phyloP scores from a whole-genome alignment of 306 rosid genomes.

The Mimosa bimucronata region DNA sequence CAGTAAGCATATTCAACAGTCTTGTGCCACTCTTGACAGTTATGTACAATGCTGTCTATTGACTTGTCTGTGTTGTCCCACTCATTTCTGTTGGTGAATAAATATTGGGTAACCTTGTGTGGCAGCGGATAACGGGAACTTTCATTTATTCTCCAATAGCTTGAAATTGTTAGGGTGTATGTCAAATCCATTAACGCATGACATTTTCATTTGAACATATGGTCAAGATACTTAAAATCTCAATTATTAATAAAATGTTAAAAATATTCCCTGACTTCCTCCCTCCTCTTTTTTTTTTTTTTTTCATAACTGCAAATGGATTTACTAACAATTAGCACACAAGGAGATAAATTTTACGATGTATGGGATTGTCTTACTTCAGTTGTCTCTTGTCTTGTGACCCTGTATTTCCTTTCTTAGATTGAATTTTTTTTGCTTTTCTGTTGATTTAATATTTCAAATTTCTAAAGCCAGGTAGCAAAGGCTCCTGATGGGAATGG shows the following conservation, averaged over 20 bases:
- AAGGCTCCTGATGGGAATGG: constrained; percentile 99
- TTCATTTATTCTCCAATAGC: background rate
- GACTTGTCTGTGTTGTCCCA: background rate
- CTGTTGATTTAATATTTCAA: constrained; percentile 39
- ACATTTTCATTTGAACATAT: background rate
- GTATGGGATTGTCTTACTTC: constrained; percentile 14
- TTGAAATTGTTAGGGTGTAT: background rate
- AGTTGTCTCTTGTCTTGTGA: constrained; percentile 22
- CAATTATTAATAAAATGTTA: background rate
- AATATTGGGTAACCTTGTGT: background rate
- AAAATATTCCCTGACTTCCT: constrained; percentile 12
- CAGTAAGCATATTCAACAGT: background rate
- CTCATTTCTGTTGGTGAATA: background rate
- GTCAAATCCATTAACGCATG: background rate
- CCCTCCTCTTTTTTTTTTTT: background rate
- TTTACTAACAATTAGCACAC: constrained; percentile 18
- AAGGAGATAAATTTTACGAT: constrained; percentile 22
- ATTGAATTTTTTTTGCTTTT: constrained; percentile 31
- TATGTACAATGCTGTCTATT: background rate
- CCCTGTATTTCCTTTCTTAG: constrained; percentile 32
- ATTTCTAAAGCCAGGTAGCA: constrained; percentile 79
- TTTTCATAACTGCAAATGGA: constrained; percentile 8
- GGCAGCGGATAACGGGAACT: background rate
- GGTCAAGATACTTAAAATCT: background rate
- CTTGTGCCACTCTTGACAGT: background rate